phyloP scores from a whole-genome alignment of 2,329 filamentous ascomycete species.

The Aspergillus ibericus region DNA sequence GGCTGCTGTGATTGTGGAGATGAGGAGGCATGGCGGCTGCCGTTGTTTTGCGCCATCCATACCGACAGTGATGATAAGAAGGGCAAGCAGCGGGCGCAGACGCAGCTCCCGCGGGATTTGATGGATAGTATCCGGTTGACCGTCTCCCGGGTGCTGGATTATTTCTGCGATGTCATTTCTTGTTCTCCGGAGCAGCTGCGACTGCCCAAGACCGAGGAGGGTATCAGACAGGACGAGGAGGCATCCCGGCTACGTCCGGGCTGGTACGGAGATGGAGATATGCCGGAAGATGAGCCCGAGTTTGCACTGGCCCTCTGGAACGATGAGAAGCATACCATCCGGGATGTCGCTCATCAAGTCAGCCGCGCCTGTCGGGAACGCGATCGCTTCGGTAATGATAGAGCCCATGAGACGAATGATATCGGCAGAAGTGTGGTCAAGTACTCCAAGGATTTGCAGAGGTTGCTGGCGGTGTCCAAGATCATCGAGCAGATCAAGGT shows the following conservation, averaged over 20 bases:
- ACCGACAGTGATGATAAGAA: constrained; percentile 60
- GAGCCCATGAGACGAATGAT: constrained; percentile 85
- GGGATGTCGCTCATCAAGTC: constrained; percentile 87
- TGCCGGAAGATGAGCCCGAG: constrained; percentile 65
- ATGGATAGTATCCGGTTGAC: constrained; percentile 79
- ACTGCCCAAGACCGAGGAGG: constrained; percentile 76
- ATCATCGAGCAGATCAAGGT: constrained; percentile 94
- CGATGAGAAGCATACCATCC: constrained; percentile 95
- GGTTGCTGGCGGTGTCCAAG: constrained; percentile 74
- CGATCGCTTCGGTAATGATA: constrained; percentile 65
- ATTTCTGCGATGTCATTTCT: constrained; percentile 95
- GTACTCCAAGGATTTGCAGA: constrained; percentile 69
- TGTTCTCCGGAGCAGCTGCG: constrained; percentile 95
- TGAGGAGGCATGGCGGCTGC: constrained; percentile 85
- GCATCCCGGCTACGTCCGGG: constrained; percentile 73
- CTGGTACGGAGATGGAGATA: constrained; percentile 68
- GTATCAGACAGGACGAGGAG: constrained; percentile 77
- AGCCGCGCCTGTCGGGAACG: constrained; percentile 80
- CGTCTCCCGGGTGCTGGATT: constrained; percentile 81
- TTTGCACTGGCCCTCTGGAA: constrained; percentile 93
- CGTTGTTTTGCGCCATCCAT: constrained; percentile 87
- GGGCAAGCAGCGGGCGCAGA: constrained; percentile 57
- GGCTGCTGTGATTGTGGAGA: constrained; percentile 98
- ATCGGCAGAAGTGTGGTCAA: constrained; percentile 83
- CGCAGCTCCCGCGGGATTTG: constrained; percentile 72